Base-by-base conservation (phyloP, 1,284 basidiomycete genomes). In the Quambalaria eucalypti region DNA sequence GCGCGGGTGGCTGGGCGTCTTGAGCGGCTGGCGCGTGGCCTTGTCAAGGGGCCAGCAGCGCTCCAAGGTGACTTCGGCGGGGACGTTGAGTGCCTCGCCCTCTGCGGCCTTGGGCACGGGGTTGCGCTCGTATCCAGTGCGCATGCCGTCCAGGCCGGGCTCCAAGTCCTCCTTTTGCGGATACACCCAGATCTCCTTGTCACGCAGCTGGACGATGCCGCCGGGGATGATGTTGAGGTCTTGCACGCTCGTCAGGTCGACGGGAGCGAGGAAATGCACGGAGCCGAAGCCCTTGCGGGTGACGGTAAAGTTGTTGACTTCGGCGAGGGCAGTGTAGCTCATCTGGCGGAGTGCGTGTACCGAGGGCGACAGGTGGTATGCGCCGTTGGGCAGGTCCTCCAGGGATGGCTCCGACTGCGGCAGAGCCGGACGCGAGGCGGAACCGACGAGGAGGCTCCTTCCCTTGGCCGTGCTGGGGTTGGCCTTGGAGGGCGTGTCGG, bases 101-200 rank as follows among this genome's bases (percentile, higher is more conserved):
- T 84, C 81, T 4, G 83, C 81, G 52, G 59, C 78, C 77, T 73
- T 89, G 85, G 61, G 56, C 49, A 71, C 65, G 7, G 38, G 31
- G 19, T 31, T 23, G n/a, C 67, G 69, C 30, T 66, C 57, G 48
- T 70, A 74, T 53, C 67, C 68, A 21, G 61, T 56, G 57, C 61
- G 55, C 26, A 73, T 59, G 46, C 71, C 73, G 26, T 74, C 71
- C 44, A 59, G 59, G 42, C 66, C 64, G n/a, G 69, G 61, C 21
- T 66, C 71, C 33, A 59, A 58, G 55, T 71, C 60, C 44, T 68
- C 73, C 49, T 66, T 84, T 62, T 95, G 90, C 2, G 91, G 90
- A 76, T 98, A 98, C 49, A 98, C 90, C 55, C 84, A 85, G 68
- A 88, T 88, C 76, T 95, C 89, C 78, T 88, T 88, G 74, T 90